A percentile compares a stretch with the other conserved stretches of the same genome.
phyloP scores from a whole-genome alignment of 257 asterid species.

The Solanum neorickii region DNA sequence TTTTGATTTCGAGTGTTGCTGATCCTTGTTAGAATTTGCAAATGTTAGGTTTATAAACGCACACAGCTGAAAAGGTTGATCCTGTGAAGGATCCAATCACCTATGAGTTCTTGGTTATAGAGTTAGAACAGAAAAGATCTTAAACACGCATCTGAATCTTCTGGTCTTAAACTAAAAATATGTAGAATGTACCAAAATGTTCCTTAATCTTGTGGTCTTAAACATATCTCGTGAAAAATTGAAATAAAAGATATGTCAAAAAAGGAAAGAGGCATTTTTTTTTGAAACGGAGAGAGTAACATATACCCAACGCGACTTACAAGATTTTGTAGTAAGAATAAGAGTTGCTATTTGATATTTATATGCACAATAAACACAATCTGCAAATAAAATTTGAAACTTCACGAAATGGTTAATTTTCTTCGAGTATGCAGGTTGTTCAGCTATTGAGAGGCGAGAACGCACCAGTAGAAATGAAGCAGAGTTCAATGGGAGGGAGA shows the following conservation, averaged over 20 bases:
- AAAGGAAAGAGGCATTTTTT: neutral
- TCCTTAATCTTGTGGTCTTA: neutral
- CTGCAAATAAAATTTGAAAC: neutral
- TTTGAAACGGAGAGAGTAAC: neutral
- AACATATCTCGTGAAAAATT: neutral
- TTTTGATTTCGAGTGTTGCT: neutral
- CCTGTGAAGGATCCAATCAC: neutral
- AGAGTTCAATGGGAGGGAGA: constrained; percentile 52
- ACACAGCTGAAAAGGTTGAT: neutral
- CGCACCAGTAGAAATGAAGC: constrained; percentile 40
- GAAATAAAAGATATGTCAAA: too few species aligned
- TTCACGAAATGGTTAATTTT: neutral
- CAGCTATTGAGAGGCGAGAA: constrained; percentile 63
- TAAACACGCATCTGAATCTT: neutral
- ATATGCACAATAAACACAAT: neutral
- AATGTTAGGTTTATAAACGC: neutral
- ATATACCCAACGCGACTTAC: neutral
- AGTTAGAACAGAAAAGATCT: neutral
- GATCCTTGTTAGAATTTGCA: neutral
- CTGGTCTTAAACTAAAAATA: neutral
- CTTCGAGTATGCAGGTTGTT: constrained; percentile 37
- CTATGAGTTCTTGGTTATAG: neutral
- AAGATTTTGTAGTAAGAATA: neutral
- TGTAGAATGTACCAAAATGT: neutral
- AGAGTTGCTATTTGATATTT: neutral